Evolutionary conservation across 345 rosid genomes (phyloP).

Genomic region (Eucalyptus grandis): DNA sequence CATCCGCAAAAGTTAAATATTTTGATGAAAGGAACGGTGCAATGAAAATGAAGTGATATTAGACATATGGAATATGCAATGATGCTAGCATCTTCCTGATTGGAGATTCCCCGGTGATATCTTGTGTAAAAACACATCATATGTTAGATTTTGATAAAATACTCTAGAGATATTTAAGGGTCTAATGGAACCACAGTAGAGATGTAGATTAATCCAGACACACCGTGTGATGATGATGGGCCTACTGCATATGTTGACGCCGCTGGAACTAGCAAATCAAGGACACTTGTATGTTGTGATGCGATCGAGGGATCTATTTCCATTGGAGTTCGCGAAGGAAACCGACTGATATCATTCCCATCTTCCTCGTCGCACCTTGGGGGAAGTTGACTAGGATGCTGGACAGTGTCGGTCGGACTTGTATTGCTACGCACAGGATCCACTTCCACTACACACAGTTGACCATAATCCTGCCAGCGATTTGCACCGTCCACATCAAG

Average conservation of each 20-base stretch:
- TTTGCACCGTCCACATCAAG: too few relatives aligned
- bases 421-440: fast-evolving
- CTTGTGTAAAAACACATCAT: too few relatives aligned
- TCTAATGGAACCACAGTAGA: fast-evolving
- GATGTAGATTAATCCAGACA: fast-evolving
- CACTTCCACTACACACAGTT: fast-evolving
- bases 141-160: fast-evolving
- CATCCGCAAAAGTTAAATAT: too few relatives aligned
- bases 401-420: too few relatives aligned
- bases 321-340: too few relatives aligned
- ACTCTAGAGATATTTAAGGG: fast-evolving
- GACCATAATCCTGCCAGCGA: too few relatives aligned
- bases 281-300: too few relatives aligned
- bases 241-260: fast-evolving
- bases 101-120: fast-evolving
- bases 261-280: too few relatives aligned
- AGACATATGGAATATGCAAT: fast-evolving
- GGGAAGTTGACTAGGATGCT: too few relatives aligned
- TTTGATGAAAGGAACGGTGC: fast-evolving
- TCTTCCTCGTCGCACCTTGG: too few relatives aligned
- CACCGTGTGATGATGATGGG: too few relatives aligned
- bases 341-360: too few relatives aligned
- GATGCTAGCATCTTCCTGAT: fast-evolving
- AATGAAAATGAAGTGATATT: fast-evolving
- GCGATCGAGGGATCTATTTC: fast-evolving